Evolutionary conservation across 1,284 basidiomycete genomes (phyloP), one percentile per base, ranked within the genome.

Genomic region (Ceratobasidium sp.): DNA sequence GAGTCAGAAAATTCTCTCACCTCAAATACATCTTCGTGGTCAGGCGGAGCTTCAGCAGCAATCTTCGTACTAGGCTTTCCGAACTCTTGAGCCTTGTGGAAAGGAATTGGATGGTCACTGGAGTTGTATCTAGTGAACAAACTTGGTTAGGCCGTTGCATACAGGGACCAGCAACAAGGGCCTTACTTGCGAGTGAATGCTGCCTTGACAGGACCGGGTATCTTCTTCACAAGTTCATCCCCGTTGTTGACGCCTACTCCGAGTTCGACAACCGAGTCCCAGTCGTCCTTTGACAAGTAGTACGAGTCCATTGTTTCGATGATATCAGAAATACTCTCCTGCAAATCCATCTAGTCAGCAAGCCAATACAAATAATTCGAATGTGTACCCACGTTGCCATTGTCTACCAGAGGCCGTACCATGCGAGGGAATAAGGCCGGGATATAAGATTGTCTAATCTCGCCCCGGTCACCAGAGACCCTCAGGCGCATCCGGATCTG

Each of bases 401-500:
- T 82, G 7, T 92, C 88, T 72, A 91, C 86, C 29, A 99, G 84
- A 0, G 97, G 97, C 76, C 87, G 84, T 41, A 97, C 89, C 65
- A 98, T 85, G 78, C 90, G 87, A 48, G 90, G 89, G 81, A 91
- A 93, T 77, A 99, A 81, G 22, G 92, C 87, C 0, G 97, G 95
- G 76, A 98, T 85, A 81, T 99, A 99, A 43, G 90, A 90, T 82
- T 95, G 93, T 63, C 97, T 86, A 76, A 98, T 93, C 83, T 98
- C 97, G 19, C 87, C 83, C 80, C 92, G 91, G 81, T 96, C 89
- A 0, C 94, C 96, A 0, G 95, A 96, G 0, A 96, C 93, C 78
- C 92, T 92, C 63, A 98, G 86, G 0, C 98, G 90, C 96, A 99
- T 98, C 69, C 92, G 92, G 68, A 95, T 92, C 81, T 98, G 97